These are phyloP conservation scores for Globisporangium abappressorium DNA, from an alignment of 352 stramenopile genomes.

Conservation along the genomic window DNA sequence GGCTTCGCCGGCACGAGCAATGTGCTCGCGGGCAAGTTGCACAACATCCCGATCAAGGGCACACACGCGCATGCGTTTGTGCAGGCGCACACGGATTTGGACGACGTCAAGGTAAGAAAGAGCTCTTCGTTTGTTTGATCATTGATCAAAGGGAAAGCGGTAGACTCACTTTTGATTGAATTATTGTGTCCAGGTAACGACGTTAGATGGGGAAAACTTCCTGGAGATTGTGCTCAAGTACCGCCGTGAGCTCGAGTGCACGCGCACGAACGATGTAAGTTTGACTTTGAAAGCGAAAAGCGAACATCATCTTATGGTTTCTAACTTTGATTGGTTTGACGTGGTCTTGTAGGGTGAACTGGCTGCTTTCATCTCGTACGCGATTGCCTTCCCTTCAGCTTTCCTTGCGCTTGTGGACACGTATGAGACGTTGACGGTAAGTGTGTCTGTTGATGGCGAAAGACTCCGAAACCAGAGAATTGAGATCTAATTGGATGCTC, in stretches of 20 bases:
- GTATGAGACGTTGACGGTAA: constrained; percentile 93
- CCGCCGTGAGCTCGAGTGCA: constrained; percentile 60
- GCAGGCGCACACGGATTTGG: constrained; percentile 91
- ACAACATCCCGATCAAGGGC: constrained; percentile 94
- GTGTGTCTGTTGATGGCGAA: constrained; percentile 28
- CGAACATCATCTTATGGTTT: neutral
- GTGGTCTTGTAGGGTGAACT: constrained; percentile 90
- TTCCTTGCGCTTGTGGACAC: constrained; percentile 99
- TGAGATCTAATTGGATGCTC: neutral
- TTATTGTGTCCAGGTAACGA: constrained; percentile 24
- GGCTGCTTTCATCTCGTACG: constrained; percentile 98
- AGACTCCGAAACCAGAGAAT: neutral
- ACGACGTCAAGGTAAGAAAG: constrained; percentile 75
- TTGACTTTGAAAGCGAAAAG: neutral
- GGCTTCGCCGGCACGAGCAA: constrained; percentile 98
- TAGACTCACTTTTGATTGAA: neutral
- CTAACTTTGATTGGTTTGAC: neutral
- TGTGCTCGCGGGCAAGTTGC: constrained; percentile 95
- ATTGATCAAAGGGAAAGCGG: neutral
- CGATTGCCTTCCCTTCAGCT: constrained; percentile 93
- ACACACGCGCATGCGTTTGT: constrained; percentile 99
- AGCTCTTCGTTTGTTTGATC: neutral
- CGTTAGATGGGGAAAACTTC: constrained; percentile 74
- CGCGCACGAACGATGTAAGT: constrained; percentile 78
- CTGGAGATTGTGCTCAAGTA: constrained; percentile 83